These are phyloP conservation scores for Diplodia sapinea DNA, from an alignment of 2,329 filamentous ascomycete genomes.

Conservation along the genomic window DNA sequence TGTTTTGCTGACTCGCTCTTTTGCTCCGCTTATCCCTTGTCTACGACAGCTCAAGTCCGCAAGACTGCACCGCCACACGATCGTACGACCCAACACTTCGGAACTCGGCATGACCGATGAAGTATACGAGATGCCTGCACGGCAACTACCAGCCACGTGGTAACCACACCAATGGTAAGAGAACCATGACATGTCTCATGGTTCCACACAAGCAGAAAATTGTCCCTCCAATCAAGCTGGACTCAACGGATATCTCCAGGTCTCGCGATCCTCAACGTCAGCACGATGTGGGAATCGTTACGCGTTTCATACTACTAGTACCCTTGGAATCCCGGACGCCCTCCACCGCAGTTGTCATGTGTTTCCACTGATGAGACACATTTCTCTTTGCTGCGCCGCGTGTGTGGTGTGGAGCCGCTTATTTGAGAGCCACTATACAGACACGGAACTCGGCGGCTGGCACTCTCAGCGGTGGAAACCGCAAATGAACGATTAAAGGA, in stretches of 20 bases:
- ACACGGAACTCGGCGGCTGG: constrained; percentile 6
- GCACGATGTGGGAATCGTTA: neutral
- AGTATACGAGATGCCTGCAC: neutral
- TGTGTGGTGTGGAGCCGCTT: constrained; percentile 9
- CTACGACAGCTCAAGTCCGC: too few species aligned
- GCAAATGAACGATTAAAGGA: neutral
- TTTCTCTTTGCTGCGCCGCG: neutral
- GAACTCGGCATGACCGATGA: neutral
- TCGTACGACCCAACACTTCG: neutral
- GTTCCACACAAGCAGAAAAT: neutral
- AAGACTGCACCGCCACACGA: neutral
- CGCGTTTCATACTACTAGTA: neutral
- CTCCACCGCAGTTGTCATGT: neutral
- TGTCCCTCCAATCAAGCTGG: neutral
- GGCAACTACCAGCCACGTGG: constrained; percentile 8
- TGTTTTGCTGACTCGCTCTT: too few species aligned
- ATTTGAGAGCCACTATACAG: neutral
- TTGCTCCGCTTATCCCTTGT: too few species aligned
- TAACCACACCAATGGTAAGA: neutral
- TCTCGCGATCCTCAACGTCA: neutral
- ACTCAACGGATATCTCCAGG: neutral
- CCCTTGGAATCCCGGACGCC: too few species aligned
- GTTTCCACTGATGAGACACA: neutral
- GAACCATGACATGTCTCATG: neutral
- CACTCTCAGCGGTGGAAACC: neutral